Conservation (phyloP, 2,329 filamentous ascomycete genomes). For the Aureobasidium sp. region DNA sequence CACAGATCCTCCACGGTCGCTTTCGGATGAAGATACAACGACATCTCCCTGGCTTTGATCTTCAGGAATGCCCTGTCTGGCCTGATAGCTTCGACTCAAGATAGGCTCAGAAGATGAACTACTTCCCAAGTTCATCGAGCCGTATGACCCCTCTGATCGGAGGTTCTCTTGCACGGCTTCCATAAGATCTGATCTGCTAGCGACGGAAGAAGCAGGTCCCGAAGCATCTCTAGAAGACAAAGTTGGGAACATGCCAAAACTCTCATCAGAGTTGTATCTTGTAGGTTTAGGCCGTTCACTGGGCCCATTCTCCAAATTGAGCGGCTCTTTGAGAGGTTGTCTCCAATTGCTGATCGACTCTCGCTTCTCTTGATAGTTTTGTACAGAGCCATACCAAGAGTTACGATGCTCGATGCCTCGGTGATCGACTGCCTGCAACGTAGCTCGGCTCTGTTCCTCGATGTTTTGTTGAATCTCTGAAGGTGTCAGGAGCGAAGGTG, state of each 20-base stretch:
- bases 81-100: not conserved
- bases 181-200: slow-evolving; percentile 22
- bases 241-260: slow-evolving; percentile 57
- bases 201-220: slow-evolving; percentile 42
- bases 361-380: slow-evolving; percentile 4
- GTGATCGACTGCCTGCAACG: slow-evolving; percentile 4
- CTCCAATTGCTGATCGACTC: slow-evolving; percentile 20
- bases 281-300: not conserved
- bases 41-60: not conserved
- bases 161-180: slow-evolving; percentile 16
- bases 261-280: slow-evolving; percentile 50
- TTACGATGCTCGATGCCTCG: slow-evolving; percentile 8
- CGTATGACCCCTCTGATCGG: slow-evolving; percentile 1
- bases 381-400: slow-evolving; percentile 12
- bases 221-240: slow-evolving; percentile 50
- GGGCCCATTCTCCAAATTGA: slow-evolving; percentile 19
- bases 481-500: slow-evolving; percentile 20
- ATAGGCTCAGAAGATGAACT: slow-evolving; percentile 13
- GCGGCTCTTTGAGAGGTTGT: slow-evolving; percentile 20
- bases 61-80: not conserved
- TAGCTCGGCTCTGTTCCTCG: not conserved
- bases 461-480: slow-evolving; percentile 9
- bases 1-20: not conserved
- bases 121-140: slow-evolving; percentile 10
- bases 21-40: not conserved